Evolutionary conservation across 805 yeast species (phyloP), one percentile per base, ranked within the genome.

Genomic region (Maudiozyma serrabonitensis): DNA sequence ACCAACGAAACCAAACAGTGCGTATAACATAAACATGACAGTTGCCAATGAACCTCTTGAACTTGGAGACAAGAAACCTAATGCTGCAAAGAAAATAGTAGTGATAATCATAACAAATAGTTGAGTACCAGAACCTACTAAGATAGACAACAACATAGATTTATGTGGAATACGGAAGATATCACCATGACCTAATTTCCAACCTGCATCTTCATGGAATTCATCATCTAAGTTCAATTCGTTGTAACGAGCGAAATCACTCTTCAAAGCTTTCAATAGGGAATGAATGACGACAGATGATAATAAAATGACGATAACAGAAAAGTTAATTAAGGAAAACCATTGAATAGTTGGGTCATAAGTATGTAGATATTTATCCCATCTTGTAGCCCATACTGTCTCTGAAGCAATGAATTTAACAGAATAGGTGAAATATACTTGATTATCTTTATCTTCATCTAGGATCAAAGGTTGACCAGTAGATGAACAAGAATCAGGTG

Each of bases 141-240:
- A 67, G 8, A 89, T 80, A 2, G 96, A 84, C 52, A 89, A 74
- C 6, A 86, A 51, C 77, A 89, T 75, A 49, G 84, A 74, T 56
- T 77, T 71, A 46, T 73, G 64, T 41, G 98, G 98, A 8, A 90
- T 70, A 67, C 98, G 79, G 72, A 91, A 91, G 31, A 91, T 89
- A 66, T 91, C 98, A 53, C 97, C 98, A 60, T 90, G 95, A 39
- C 89, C 83, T 55, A 93, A 75, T 66, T 93, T 93, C 99, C 99
- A 93, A 39, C 99, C 99, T 62, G 89, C 78, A 66, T 93, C 98
- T 61, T 89, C 96, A 54, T 87, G 82, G 47, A 88, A 79, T 50
- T 86, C 95, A 58, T 83, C 88, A 63, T 86, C 93, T 58, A 91
- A 75, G 62, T 86, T 88, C 55, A 91, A 78, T 64, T 87, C 95